These are phyloP conservation scores for Atkinsonella hypoxylon DNA, from an alignment of 2,329 filamentous ascomycete genomes.

Conservation along the genomic window DNA sequence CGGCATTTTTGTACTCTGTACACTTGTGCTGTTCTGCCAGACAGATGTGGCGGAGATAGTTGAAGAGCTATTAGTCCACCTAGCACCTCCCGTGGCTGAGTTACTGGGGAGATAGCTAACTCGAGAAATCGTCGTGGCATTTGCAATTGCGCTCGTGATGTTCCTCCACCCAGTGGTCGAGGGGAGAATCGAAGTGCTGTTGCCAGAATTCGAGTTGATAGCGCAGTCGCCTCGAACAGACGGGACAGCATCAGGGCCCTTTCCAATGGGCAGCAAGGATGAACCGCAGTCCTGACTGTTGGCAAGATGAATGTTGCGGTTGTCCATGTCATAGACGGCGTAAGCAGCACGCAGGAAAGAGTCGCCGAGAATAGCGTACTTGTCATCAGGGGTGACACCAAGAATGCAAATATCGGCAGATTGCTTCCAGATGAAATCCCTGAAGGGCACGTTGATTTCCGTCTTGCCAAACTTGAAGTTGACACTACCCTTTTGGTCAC, in stretches of 20 bases:
- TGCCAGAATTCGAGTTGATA: neutral
- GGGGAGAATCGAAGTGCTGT: neutral
- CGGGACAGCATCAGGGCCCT: slow-evolving; percentile 26
- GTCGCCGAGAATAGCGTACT: slow-evolving; percentile 29
- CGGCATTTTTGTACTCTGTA: neutral
- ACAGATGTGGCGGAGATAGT: neutral
- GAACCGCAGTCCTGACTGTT: slow-evolving; percentile 27
- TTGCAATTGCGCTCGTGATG: neutral
- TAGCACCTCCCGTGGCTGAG: too few relatives aligned
- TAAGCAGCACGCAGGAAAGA: slow-evolving; percentile 33
- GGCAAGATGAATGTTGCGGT: slow-evolving; percentile 25
- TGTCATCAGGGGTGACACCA: slow-evolving; percentile 31
- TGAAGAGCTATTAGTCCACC: neutral
- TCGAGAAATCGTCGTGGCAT: neutral
- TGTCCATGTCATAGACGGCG: slow-evolving; percentile 30
- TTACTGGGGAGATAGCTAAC: too few relatives aligned
- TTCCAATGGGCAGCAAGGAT: slow-evolving; percentile 24
- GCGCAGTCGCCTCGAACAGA: slow-evolving; percentile 19
- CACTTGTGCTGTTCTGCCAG: neutral
- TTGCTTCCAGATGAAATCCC: slow-evolving; percentile 34
- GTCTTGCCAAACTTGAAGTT: slow-evolving; percentile 36
- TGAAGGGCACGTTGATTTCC: slow-evolving; percentile 31
- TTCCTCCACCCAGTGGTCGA: neutral
- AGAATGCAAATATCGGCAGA: slow-evolving; percentile 25
- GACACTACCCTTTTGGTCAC: slow-evolving; percentile 25